phyloP scores from a whole-genome alignment of 768 basidiomycete species.

The Naematelia encephala region DNA sequence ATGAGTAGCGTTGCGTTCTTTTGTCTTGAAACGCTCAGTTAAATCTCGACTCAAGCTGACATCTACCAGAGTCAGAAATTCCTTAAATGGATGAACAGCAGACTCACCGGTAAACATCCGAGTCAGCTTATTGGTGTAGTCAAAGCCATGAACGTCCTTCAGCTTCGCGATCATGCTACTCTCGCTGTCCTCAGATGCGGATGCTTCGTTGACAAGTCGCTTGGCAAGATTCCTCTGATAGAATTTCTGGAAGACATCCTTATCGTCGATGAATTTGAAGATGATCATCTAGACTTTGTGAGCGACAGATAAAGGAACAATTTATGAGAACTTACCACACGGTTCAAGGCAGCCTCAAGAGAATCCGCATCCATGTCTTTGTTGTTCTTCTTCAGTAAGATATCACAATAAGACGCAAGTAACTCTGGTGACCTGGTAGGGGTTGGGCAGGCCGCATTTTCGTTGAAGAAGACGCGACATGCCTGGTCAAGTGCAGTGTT shows the following conservation, averaged over 20 bases:
- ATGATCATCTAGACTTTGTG: slow-evolving; percentile 73
- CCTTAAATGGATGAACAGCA: too few relatives aligned
- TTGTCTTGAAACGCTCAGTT: slow-evolving; percentile 89
- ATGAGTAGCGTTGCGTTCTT: slow-evolving; percentile 65
- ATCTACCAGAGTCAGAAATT: slow-evolving; percentile 56
- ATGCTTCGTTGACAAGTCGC: slow-evolving; percentile 84
- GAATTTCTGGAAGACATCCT: slow-evolving; percentile 97
- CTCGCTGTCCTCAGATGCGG: slow-evolving; percentile 93
- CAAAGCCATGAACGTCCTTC: slow-evolving; percentile 94
- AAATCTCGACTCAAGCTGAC: slow-evolving; percentile 94
- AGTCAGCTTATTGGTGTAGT: slow-evolving; percentile 92
- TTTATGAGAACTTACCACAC: slow-evolving; percentile 63
- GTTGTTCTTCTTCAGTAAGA: slow-evolving; percentile 86
- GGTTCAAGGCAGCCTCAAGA: slow-evolving; percentile 81
- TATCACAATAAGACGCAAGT: slow-evolving; percentile 86
- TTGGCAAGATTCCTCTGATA: slow-evolving; percentile 91
- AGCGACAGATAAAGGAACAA: not conserved
- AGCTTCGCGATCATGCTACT: slow-evolving; percentile 97
- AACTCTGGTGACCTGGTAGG: slow-evolving; percentile 85
- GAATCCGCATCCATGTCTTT: slow-evolving; percentile 90
- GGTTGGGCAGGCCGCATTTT: slow-evolving; percentile 72
- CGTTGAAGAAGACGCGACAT: slow-evolving; percentile 90
- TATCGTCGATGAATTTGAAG: slow-evolving; percentile 98
- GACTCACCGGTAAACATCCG: slow-evolving; percentile 87
- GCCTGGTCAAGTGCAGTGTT: slow-evolving; percentile 91